Evolutionary conservation across 352 stramenopile genomes (phyloP), one percentile per base, ranked within the genome.

Genomic region (Phytopythium helicoides): DNA sequence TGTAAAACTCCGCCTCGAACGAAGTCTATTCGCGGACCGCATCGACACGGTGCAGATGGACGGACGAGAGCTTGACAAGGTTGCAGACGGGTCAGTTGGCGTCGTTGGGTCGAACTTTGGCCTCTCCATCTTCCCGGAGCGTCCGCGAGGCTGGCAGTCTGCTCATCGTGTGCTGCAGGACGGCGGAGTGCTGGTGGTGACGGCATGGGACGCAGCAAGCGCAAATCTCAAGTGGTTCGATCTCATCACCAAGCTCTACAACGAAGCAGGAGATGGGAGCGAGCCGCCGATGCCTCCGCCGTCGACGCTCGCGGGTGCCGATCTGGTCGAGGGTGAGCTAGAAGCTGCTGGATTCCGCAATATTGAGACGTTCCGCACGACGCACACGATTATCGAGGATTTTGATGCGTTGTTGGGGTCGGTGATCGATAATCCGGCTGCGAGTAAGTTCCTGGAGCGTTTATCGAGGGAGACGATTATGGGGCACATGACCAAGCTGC

Each of bases 21-120:
- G 68, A 15, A 44, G 16, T 35, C 22, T 39, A 1, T 73, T 78
- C 33, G 47, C 28, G 7, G 28, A 46, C 4, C 62, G 60, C 23
- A 54, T 81, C 52, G 58, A 54, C 35, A 73, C 67, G 11, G 52
- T 78, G 19, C 62, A 76, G 47, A 74, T 61, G n/a, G 68, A 79
- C 38, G 71, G 68, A 1, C 63, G 66, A 46, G 18, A 52, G 18
- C 48, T 82, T 36, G 52, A 70, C 14, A 57, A 72, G 56, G 36
- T 81, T 0, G 31, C 42, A 6, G 60, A 64, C 37, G 48, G 25
- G 8, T 78, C 71, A 4, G 68, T 74, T 10, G 68, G 78, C 42
- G 47, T 46, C 8, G 23, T 81, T n/a, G n/a, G n/a, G n/a, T n/a
- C n/a, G n/a, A n/a, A n/a, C n/a, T n/a, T n/a, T n/a, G n/a, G n/a